Evolutionary conservation across 495 filamentous ascomycete species (phyloP).

Genomic region (Podospora didyma): DNA sequence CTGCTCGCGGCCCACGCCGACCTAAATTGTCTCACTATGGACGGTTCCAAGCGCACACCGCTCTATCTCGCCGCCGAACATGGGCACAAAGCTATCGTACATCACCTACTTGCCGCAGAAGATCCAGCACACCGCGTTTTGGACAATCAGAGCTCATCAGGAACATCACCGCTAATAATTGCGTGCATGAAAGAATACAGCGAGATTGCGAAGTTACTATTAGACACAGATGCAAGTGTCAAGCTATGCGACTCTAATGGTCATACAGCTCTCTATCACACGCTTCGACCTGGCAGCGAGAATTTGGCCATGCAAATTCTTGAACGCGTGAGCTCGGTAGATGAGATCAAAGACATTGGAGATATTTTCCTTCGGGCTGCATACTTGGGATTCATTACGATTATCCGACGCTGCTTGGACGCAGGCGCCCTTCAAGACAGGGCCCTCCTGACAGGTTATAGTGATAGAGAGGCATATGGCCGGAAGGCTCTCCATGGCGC

Average conservation of each 20-base stretch:
- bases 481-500: not conserved
- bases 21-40: not conserved
- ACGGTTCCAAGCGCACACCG: not conserved
- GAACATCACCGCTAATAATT: not conserved
- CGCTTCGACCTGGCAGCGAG: not conserved
- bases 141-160: not conserved
- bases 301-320: not conserved
- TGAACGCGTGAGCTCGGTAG: not conserved
- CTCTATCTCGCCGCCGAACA: not conserved
- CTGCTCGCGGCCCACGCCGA: not conserved
- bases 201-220: not conserved
- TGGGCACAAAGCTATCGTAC: not conserved
- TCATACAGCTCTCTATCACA: not conserved
- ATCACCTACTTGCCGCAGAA: not conserved
- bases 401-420: not conserved
- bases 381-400: not conserved
- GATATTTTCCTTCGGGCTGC: not conserved
- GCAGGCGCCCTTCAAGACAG: not conserved
- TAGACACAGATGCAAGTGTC: not conserved
- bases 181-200: not conserved
- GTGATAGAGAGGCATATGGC: too few species aligned
- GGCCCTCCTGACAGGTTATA: too few species aligned
- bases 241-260: not conserved
- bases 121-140: not conserved
- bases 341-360: not conserved